Base-by-base conservation (phyloP, 2,329 filamentous ascomycete genomes). In the Fusarium pininemorale region DNA sequence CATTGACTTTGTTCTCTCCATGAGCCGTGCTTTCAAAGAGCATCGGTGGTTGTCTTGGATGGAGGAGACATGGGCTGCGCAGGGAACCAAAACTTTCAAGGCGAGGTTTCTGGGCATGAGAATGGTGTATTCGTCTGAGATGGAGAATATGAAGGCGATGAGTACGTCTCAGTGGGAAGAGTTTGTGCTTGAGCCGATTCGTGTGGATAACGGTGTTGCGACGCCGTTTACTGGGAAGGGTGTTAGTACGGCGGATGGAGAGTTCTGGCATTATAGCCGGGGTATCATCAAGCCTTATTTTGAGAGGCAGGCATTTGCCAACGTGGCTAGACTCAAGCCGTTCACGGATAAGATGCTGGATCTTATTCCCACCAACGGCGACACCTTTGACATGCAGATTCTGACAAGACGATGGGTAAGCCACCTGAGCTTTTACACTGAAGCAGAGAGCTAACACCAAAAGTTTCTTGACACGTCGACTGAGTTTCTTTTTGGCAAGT, bases 41-140 rank as follows among this genome's bases (percentile, higher is more conserved):
- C 51, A 76, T 50, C 64, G 66, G 32, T 76, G 75, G 48, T 50
- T 75, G 7, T 70, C 74, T 2, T 76, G 73, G 74, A 74, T 76
- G 32, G 66, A 70, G 18, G 44, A 74, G 6, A 57, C 60, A 14
- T 63, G 60, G 60, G 60, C 60, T 7, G 26, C 60, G 2, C 60
- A 63, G 9, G 32, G 51, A 14, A 57, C 60, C 4, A 76, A 76
- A 41, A 77, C 75, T 0, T 77, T 76, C 54, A 63, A 64, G 14
- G 68, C 74, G n/a, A 75, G 66, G 18, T 77, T 75, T 59, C 67
- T 70, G 47, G 75, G 75, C 14, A 63, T 66, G 57, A 61, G 70
- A 2, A 68, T 69, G 67, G 71, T 76, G 44, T 75, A 70, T 57
- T 72, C 74, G 4, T 74, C 53, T n/a, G 73, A 76, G 55, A 66